Evolutionary conservation across 2,329 filamentous ascomycete species (phyloP), one percentile per base, ranked within the genome.

Genomic region (Ophiostoma ips): DNA sequence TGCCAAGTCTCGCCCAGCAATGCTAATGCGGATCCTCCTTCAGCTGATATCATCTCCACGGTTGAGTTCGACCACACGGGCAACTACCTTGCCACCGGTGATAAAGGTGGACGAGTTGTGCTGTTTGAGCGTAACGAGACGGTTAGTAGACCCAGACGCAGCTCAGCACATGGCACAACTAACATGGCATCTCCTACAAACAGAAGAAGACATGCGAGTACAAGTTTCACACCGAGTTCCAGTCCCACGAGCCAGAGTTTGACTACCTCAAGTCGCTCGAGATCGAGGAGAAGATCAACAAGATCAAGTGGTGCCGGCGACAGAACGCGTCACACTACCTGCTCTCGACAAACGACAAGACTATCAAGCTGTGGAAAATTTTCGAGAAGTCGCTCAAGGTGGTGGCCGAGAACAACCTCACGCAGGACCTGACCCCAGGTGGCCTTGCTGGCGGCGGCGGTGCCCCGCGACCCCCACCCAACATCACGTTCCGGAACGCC

Each of bases 181-280:
- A 60, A 72, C 59, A 46, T 43, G 41, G 35, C 40, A 7, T 41
- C 12, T 5, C 45, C 44, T n/a, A 6, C 10, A 13, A 46, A 38
- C 63, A 95, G 89, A 96, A 98, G 81, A 98, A 96, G 80, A 96
- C 92, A 47, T 98, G 92, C 79, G 92, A 98, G 69, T 98, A 98
- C 77, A 98, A 96, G 68, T 98, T 98, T 68, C 92, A 98, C 68
- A 98, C 92, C 66, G 92, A 98, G 65, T 98, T 98, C 62, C 92
- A 98, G 72, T 98, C 92, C 60, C 92, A 98, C 71, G 92, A 98
- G 66, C 92, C 92, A 56, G 92, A 98, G 69, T 98, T 98, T 68
- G 92, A 98, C 68, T 98, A 98, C 67, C 79, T 98, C 58, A 98
- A 98, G 71, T 98, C 92, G 33, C 77, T 98, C 60, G 92, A 98